Conservation (phyloP, 1,284 basidiomycete genomes). For the Ustilago cynodontis region DNA sequence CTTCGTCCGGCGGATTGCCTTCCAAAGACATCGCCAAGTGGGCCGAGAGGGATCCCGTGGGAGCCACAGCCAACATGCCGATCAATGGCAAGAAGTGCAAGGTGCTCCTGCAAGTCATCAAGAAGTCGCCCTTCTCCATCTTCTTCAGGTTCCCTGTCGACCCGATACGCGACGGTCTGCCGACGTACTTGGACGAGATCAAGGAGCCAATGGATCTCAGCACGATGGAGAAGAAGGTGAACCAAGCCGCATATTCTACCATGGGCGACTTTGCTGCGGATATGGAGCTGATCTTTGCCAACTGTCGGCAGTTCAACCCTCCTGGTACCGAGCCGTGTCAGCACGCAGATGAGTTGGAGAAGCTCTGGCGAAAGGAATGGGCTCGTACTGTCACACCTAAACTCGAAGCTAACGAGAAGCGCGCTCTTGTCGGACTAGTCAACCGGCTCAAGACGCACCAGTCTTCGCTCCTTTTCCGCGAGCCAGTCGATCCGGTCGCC, state of each 20-base stretch:
- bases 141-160: constrained; percentile 91
- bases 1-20: constrained; percentile 19
- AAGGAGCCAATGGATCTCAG: constrained; percentile 90
- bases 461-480: constrained; percentile 70
- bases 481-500: constrained; percentile 78
- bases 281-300: constrained; percentile 84
- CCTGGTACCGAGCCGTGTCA: constrained; percentile 78
- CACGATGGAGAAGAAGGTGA: constrained; percentile 79
- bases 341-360: constrained; percentile 80
- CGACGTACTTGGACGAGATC: constrained; percentile 96
- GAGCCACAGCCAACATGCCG: constrained; percentile 49
- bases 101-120: constrained; percentile 78
- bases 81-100: constrained; percentile 76
- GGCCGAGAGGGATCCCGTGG: constrained; percentile 52
- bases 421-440: constrained; percentile 80
- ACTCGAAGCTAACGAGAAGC: constrained; percentile 83
- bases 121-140: constrained; percentile 78
- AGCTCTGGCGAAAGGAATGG: constrained; percentile 89
- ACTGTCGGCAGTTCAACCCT: constrained; percentile 75
- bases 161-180: constrained; percentile 78
- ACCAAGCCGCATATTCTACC: constrained; percentile 52
- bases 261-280: constrained; percentile 80
- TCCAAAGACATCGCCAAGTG: constrained; percentile 38
- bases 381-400: constrained; percentile 80
- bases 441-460: constrained; percentile 72